phyloP scores from a whole-genome alignment of 306 rosid species.

The Vicia villosa region DNA sequence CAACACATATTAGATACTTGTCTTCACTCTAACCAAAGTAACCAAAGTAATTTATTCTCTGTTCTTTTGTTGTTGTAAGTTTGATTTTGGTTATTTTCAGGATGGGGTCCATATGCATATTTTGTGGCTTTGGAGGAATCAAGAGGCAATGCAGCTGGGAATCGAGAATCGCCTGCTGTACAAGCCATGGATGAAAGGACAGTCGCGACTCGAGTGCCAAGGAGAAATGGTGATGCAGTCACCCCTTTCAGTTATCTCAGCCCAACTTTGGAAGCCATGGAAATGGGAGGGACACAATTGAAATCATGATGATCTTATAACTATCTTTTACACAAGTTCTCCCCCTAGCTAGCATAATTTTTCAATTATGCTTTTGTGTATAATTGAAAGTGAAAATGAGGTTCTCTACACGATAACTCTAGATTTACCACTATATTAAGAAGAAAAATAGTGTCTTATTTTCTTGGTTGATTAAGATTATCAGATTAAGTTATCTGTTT shows the following conservation, averaged over 20 bases:
- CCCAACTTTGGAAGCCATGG: conserved; percentile 59
- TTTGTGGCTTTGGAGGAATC: conserved; percentile 65
- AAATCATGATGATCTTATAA: neutral
- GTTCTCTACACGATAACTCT: conserved; percentile 7
- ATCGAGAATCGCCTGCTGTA: conserved; percentile 24
- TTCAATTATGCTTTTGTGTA: conserved; percentile 24
- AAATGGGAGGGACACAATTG: conserved; percentile 50
- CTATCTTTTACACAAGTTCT: conserved; percentile 15
- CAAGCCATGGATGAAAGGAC: conserved; percentile 38
- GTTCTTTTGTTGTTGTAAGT: neutral
- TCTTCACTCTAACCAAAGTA: neutral
- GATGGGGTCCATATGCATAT: conserved; percentile 96
- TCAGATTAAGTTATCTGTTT: too few species aligned
- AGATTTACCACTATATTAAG: neutral
- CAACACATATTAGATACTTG: neutral
- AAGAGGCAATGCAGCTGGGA: conserved; percentile 30
- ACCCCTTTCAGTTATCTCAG: conserved; percentile 41
- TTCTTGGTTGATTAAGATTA: too few species aligned
- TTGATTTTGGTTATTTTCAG: conserved; percentile 43
- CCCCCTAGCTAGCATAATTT: neutral
- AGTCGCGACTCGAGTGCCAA: conserved; percentile 27
- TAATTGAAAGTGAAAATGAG: conserved; percentile 7
- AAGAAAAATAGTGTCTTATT: too few species aligned
- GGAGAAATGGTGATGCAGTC: conserved; percentile 40
- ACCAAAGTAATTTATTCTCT: neutral